A percentile compares a stretch with the other conserved stretches of the same genome.
These are phyloP conservation scores for Panaeolus papilionaceus DNA, from an alignment of 768 basidiomycete species.

Conservation along the genomic window DNA sequence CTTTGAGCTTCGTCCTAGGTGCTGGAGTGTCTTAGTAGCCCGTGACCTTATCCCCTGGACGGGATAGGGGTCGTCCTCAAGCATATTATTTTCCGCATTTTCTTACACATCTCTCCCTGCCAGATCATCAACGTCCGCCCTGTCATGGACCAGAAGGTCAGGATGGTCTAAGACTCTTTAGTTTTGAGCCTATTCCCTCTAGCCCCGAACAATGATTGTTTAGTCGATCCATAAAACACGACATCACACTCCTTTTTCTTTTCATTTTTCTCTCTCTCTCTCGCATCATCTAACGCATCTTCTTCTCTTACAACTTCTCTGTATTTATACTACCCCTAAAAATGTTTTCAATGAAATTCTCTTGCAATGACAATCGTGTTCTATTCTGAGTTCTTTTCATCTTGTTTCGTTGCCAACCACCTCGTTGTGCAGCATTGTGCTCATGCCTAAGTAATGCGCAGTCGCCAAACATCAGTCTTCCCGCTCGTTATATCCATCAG, in stretches of 20 bases:
- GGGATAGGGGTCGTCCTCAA: slow-evolving; percentile 3
- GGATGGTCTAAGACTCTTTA: slow-evolving; percentile 29
- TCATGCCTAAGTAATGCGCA: background rate
- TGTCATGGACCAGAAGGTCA: slow-evolving; percentile 34
- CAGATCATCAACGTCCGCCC: slow-evolving; percentile 32
- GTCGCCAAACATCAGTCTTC: background rate
- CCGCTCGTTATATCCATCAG: background rate
- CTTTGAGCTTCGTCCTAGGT: slow-evolving; percentile 28
- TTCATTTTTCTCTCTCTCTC: slow-evolving; percentile 13
- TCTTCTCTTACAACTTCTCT: slow-evolving; percentile 9
- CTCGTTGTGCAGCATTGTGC: background rate
- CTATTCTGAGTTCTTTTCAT: background rate
- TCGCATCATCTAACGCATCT: background rate
- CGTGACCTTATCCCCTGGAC: slow-evolving; percentile 19
- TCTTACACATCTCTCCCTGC: slow-evolving; percentile 21
- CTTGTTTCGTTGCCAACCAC: slow-evolving; percentile 10
- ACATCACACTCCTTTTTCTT: slow-evolving; percentile 10
- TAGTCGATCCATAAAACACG: background rate
- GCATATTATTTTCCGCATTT: slow-evolving; percentile 16
- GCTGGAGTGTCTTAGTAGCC: slow-evolving; percentile 21
- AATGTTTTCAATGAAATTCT: background rate
- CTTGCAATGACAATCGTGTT: background rate
- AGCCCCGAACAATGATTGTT: slow-evolving; percentile 5
- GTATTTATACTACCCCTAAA: slow-evolving; percentile 14
- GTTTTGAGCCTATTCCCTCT: background rate